Conservation (phyloP, 768 basidiomycete species). For the Russula compacta region DNA sequence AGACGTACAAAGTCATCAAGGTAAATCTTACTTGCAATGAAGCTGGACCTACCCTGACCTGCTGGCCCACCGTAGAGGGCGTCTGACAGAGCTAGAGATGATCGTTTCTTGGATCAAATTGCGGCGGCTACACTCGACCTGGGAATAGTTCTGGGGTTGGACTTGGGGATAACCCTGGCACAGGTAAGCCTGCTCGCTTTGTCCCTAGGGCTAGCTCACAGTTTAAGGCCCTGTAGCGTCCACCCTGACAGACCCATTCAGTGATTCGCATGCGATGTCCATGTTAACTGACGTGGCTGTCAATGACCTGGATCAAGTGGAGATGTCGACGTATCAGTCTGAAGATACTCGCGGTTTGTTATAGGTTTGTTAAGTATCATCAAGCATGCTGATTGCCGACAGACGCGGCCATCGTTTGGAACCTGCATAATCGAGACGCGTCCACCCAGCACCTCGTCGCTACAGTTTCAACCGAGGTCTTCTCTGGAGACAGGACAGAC, state of each 20-base stretch:
- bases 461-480: neutral
- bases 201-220: neutral
- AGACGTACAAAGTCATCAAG: neutral
- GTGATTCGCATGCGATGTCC: neutral
- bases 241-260: neutral
- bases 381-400: neutral
- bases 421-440: neutral
- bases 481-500: neutral
- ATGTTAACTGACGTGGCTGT: neutral
- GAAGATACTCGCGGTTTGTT: neutral
- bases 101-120: neutral
- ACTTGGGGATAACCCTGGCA: neutral
- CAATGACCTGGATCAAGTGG: neutral
- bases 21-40: neutral
- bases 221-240: too few relatives aligned
- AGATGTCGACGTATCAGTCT: neutral
- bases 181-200: neutral
- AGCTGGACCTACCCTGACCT: neutral
- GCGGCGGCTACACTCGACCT: neutral
- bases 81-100: neutral
- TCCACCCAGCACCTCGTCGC: neutral
- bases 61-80: neutral
- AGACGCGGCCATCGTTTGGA: neutral
- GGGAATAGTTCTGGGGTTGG: too few relatives aligned
- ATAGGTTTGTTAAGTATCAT: neutral